Evolutionary conservation across 306 rosid species (phyloP), one percentile per base, ranked within the genome.

Genomic region (Acmispon strigosus): DNA sequence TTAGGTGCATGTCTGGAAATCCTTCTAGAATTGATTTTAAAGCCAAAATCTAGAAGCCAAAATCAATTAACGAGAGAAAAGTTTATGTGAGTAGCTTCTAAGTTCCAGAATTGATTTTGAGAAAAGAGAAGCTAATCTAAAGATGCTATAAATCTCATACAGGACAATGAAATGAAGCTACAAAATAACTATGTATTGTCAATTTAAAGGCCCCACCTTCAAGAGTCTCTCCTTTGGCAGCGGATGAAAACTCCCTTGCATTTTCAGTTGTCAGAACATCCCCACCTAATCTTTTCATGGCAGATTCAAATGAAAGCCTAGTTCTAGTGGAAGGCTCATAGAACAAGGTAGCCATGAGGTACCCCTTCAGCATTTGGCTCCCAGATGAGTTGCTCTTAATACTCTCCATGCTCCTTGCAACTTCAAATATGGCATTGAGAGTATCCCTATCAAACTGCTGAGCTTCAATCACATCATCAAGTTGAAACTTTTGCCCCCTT

Each of bases 281-380:
- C 14, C 97, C 99, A n/a, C 99, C 97, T 62, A 94, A 76, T 60
- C 97, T 81, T 77, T 84, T 90, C 99, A 94, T 90, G 73, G 99
- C 97, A 75, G 99, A 94, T 72, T 94, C 97, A 63, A 94, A 94
- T 11, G 96, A 94, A 77, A 94, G 96, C 81, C 99, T 87, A 16
- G 97, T 90, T 67, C 98, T 87, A 36, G 98, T 94, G 15, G 98
- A 94, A 4, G 97, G 97, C 76, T 94, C 98, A 60, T 94, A 94
- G 66, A 94, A 90, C 48, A 94, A 83, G 13, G 98, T 90, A 68
- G 98, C 98, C 98, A 94, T 94, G 65, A 94, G 92, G 85, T 89
- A 83, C 11, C 97, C 98, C 69, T 78, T 89, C 0, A 89, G 88
- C 70, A 94, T 81, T 82, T 86, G 96, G 78, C 97, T 89, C 14